These are phyloP conservation scores for Xylaria sp. DNA, from an alignment of 2,329 filamentous ascomycete species.

Conservation along the genomic window DNA sequence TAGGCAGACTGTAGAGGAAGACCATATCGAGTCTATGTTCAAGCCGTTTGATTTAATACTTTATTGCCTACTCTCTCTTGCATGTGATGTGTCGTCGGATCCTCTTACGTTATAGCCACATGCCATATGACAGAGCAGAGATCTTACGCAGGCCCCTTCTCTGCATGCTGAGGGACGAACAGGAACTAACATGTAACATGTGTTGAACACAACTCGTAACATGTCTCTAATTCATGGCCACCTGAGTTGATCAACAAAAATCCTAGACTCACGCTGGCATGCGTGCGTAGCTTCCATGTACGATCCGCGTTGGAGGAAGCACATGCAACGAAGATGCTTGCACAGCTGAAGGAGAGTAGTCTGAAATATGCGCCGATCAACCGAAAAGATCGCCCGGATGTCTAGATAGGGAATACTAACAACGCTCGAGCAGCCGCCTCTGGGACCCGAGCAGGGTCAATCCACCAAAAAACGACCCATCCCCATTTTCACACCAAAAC, in stretches of 20 bases:
- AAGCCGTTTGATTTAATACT: background rate
- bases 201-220: too few species aligned
- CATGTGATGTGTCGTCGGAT: background rate
- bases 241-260: background rate
- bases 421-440: background rate
- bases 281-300: background rate
- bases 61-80: background rate
- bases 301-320: background rate
- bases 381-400: background rate
- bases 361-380: background rate
- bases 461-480: too few species aligned
- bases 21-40: background rate
- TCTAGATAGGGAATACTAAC: background rate
- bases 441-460: too few species aligned
- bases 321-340: background rate
- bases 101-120: too few species aligned
- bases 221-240: too few species aligned
- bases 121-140: too few species aligned
- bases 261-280: background rate
- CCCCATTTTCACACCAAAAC: too few species aligned
- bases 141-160: background rate
- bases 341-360: background rate
- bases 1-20: background rate
- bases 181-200: too few species aligned
- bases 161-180: background rate